Evolutionary conservation across 768 basidiomycete species (phyloP), one percentile per base, ranked within the genome.

Genomic region (Rhodotorula paludigena): DNA sequence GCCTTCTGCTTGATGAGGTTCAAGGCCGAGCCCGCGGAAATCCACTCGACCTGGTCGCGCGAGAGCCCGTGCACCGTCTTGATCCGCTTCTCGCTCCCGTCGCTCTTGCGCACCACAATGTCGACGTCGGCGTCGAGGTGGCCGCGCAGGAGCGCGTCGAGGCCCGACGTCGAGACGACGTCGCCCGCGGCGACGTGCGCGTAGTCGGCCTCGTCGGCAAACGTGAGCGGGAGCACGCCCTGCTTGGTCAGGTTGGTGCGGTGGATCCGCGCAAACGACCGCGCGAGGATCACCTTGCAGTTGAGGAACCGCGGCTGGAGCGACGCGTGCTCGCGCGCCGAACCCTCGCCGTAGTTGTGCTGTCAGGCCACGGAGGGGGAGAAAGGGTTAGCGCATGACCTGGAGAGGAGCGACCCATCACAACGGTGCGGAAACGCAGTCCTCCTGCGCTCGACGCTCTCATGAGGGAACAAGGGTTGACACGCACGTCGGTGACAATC

Each of bases 201-300:
- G 78, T 99, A 98, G 80, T 97, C 92, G 14, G 81, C 78, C 78
- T 90, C 90, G 78, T 96, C 84, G 12, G 80, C 84, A 76, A 98
- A 90, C 88, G 92, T 96, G n/a, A 98, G 82, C 21, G 96, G 96
- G 28, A 99, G 83, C 57, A 99, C 82, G 41, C 96, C 96, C 85
- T 99, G 96, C 85, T 99, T 99, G 90, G 93, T 77, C 32, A 76
- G 57, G 63, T 72, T 73, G 15, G 68, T 72, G 25, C 64, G 96
- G 77, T 99, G 96, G 57, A 99, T 99, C 57, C 96, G 88, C 72
- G 96, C 96, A 75, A 99, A 97, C 3, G 92, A 97, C 30, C 94
- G 90, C 68, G 74, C 74, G n/a, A 74, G 64, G 58, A 76, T 73
- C 62, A 74, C 63, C 61, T 76, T 75, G 61, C 55, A 63, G 39